These are phyloP conservation scores for Rhizopus delemar DNA, from an alignment of 371 early-diverging fungal genomes.

Conservation along the genomic window DNA sequence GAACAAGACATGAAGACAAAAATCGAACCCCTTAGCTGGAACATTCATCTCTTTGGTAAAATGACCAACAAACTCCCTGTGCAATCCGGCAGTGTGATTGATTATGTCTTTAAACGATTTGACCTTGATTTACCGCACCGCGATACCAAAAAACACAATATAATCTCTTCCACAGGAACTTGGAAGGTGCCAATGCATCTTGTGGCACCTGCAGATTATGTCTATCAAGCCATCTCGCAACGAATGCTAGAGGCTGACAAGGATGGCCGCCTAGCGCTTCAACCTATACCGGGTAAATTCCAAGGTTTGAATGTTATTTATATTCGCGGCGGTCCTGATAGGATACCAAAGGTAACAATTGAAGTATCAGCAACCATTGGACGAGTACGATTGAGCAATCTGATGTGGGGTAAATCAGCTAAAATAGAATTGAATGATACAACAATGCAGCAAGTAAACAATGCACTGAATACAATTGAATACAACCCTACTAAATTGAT, in stretches of 20 bases:
- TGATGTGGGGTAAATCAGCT: conserved; percentile 9
- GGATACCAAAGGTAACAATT: conserved; percentile 21
- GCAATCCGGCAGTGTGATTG: conserved; percentile 54
- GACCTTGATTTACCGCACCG: conserved; percentile 51
- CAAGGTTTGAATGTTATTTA: conserved; percentile 59
- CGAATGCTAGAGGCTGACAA: conserved; percentile 26
- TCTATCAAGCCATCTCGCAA: conserved; percentile 31
- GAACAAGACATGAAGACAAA: conserved; percentile 48
- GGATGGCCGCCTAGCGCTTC: conserved; percentile 23
- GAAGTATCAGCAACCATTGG: conserved; percentile 35
- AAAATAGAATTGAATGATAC: conserved; percentile 22
- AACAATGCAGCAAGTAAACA: conserved; percentile 39
- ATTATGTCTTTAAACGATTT: conserved; percentile 53
- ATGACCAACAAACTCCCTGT: conserved; percentile 60
- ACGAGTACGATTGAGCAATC: conserved; percentile 15
- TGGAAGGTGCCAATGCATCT: conserved; percentile 32
- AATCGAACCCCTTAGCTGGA: conserved; percentile 49
- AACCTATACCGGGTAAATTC: conserved; percentile 51
- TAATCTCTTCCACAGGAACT: conserved; percentile 33
- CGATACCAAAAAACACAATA: conserved; percentile 35
- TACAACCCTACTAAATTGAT: conserved; percentile 38
- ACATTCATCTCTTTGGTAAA: conserved; percentile 62
- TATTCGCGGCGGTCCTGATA: conserved; percentile 51
- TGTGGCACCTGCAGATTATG: conserved; percentile 36
- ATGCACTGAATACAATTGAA: conserved; percentile 33